Evolutionary conservation across 108 stramenopile species (phyloP).

Genomic region (Epithemia pelagica): DNA sequence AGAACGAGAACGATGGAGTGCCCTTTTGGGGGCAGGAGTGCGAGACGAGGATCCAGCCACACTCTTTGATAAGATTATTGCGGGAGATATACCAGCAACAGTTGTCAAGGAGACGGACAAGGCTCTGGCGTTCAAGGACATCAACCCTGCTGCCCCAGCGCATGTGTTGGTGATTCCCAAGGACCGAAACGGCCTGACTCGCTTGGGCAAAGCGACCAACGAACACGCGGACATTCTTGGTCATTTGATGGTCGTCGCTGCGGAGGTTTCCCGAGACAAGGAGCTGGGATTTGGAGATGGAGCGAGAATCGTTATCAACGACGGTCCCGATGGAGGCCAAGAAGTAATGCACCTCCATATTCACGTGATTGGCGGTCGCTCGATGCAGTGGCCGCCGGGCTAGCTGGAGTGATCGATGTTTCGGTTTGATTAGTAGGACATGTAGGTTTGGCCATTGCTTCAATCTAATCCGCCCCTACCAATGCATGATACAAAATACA

Average conservation of each 20-base stretch:
- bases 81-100: slow-evolving; percentile 84
- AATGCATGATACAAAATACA: too few relatives aligned
- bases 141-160: slow-evolving; percentile 88
- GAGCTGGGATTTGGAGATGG: slow-evolving; percentile 76
- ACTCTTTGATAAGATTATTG: slow-evolving; percentile 94
- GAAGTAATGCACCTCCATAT: slow-evolving; percentile 92
- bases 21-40: slow-evolving; percentile 67
- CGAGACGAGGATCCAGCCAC: slow-evolving; percentile 75
- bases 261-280: slow-evolving; percentile 83
- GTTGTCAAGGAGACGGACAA: slow-evolving; percentile 92
- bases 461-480: too few relatives aligned
- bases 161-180: slow-evolving; percentile 98
- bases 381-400: slow-evolving; percentile 59
- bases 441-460: neutral
- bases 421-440: neutral
- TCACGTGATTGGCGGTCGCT: slow-evolving; percentile 81
- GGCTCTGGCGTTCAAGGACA: slow-evolving; percentile 94
- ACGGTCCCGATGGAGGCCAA: slow-evolving; percentile 89
- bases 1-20: slow-evolving; percentile 70
- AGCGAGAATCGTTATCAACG: slow-evolving; percentile 91
- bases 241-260: slow-evolving; percentile 85
- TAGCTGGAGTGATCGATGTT: too few relatives aligned
- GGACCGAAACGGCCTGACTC: slow-evolving; percentile 82
- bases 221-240: slow-evolving; percentile 92
- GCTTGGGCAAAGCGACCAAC: slow-evolving; percentile 72